A percentile compares a stretch with the other conserved stretches of the same genome.
phyloP scores from a whole-genome alignment of 352 stramenopile genomes.

The Paralagenidium karlingii region DNA sequence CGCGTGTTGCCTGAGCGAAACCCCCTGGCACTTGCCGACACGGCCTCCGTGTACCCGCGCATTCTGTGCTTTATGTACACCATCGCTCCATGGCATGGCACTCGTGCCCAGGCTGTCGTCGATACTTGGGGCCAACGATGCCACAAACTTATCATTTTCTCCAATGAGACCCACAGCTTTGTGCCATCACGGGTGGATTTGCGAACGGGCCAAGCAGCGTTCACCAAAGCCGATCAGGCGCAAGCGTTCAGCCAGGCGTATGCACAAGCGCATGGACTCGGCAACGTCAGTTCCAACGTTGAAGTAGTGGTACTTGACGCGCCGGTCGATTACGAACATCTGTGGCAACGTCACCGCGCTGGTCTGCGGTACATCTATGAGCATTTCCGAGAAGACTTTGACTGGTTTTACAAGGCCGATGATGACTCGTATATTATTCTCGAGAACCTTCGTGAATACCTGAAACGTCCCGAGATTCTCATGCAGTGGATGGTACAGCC shows the following conservation, averaged over 20 bases:
- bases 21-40: too few relatives aligned
- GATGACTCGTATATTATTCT: constrained; percentile 72
- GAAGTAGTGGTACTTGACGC: constrained; percentile 59
- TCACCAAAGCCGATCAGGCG: too few relatives aligned
- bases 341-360: constrained; percentile 75
- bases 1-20: constrained; percentile 19
- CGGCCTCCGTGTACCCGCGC: too few relatives aligned
- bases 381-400: constrained; percentile 58
- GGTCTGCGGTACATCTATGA: constrained; percentile 59
- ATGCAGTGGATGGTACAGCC: constrained; percentile 30
- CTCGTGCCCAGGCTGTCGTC: constrained; percentile 44
- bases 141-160: constrained; percentile 72
- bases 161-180: constrained; percentile 49
- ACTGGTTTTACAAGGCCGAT: constrained; percentile 83
- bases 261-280: too few relatives aligned
- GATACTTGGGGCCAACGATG: constrained; percentile 76
- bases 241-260: too few relatives aligned
- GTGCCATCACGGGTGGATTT: too few relatives aligned
- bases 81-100: constrained; percentile 54
- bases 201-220: too few relatives aligned
- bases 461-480: constrained; percentile 48
- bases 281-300: too few relatives aligned
- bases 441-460: constrained; percentile 56
- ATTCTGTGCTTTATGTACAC: constrained; percentile 79
- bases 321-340: constrained; percentile 58